Base-by-base conservation (phyloP, 108 stramenopile species). In the Nitzschia sp. region DNA sequence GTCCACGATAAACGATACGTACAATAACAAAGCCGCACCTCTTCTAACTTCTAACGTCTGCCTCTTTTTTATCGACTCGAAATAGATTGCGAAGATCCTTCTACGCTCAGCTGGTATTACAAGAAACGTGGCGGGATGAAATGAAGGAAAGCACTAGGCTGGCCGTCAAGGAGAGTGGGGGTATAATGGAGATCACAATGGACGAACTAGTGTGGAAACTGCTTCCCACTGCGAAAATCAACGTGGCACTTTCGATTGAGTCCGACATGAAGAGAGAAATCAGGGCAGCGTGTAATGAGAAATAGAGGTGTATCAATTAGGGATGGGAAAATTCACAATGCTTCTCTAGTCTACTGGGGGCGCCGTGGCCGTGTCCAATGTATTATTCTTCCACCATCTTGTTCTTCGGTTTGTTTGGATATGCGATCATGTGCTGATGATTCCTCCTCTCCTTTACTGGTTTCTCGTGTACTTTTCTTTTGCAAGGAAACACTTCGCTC, bases 71-170 rank as follows among this genome's bases (percentile, higher is more conserved):
- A n/a, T n/a, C n/a, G n/a, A n/a, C n/a, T n/a, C n/a, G n/a, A n/a
- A n/a, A n/a, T n/a, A 75, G 67, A 54, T 38, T 68, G 33, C 41
- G 61, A 34, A 35, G 13, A 27, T 36, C 62, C 15, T 28, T 55
- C 13, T 75, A 63, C 54, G 66, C 67, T 3, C 67, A 34, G 26
- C 45, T 75, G n/a, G 35, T 66, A 26, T 19, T 73, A 33, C 61
- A 63, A 45, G 64, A 73, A 27, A 35, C 64, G 36, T 73, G 72
- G 72, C 36, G 45, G 46, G 74, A 75, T 23, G 74, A 56, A 46
- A 63, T 75, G 60, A 68, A 68, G 26, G 53, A 68, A 30, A 47
- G 17, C 2, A 63, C 67, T 15, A 55, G 62, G 25, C 29, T 48
- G 3, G 67, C 67, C 6, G 53, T 75, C 16, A 47, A 68, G 30